Evolutionary conservation across 2,329 filamentous ascomycete genomes (phyloP).

Genomic region (Hypoxylon sp.): DNA sequence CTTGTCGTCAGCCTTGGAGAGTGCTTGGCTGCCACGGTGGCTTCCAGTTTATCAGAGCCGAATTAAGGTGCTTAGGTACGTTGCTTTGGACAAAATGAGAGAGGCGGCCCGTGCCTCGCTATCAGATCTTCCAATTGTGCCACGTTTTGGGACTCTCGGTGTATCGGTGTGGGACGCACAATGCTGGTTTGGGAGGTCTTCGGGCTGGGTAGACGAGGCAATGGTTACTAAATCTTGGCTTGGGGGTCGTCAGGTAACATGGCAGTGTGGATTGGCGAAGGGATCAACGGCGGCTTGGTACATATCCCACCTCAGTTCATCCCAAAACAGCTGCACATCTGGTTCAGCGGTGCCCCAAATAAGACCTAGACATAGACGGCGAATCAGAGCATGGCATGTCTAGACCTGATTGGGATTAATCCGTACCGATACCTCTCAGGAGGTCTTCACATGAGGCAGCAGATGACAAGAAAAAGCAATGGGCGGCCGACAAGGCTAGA

Average conservation of each 20-base stretch:
- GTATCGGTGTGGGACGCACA: conserved; percentile 19
- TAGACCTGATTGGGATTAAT: conserved; percentile 7
- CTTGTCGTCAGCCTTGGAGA: not conserved
- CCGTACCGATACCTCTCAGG: conserved; percentile 13
- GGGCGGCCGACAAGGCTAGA: conserved; percentile 14
- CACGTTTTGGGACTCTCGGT: conserved; percentile 10
- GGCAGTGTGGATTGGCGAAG: no score
- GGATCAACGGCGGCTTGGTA: conserved; percentile 3
- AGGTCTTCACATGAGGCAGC: not conserved
- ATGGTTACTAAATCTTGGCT: conserved; percentile 19
- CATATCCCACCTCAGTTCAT: conserved; percentile 15
- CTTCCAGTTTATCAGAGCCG: conserved; percentile 2
- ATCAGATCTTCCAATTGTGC: conserved; percentile 8
- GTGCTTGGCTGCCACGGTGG: not conserved
- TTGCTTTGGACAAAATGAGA: conserved; percentile 10
- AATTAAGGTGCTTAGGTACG: conserved; percentile 31
- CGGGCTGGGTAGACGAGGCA: not conserved
- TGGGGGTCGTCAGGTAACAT: not conserved
- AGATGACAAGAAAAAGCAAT: conserved; percentile 6
- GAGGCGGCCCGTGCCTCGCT: conserved; percentile 29
- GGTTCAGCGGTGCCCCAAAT: conserved; percentile 27
- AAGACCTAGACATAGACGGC: conserved; percentile 18
- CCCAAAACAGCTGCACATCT: conserved; percentile 15
- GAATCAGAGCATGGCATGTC: conserved; percentile 9
- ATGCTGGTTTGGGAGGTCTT: not conserved